Evolutionary conservation across 495 filamentous ascomycete genomes (phyloP), one percentile per base, ranked within the genome.

Genomic region (Chlorociboria aeruginascens): DNA sequence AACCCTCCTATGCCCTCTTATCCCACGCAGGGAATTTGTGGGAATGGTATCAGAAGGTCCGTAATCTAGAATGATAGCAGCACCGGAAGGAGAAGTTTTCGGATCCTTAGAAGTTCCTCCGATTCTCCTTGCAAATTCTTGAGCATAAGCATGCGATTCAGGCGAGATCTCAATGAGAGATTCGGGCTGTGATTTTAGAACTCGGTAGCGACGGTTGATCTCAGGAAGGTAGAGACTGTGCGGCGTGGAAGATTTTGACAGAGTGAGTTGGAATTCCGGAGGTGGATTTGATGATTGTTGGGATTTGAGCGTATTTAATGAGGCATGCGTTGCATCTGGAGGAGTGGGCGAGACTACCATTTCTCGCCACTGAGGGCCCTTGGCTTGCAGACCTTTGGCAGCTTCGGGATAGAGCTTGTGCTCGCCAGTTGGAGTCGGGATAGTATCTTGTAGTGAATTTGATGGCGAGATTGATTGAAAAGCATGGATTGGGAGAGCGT

Each of bases 401-500:
- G 49, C 54, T 45, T 50, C 32, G 31, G 46, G 40, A 32, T 48
- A 13, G 49, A 61, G 32, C 4, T 45, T 33, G 51, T 61, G 54
- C 17, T 55, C 54, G 3, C 62, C 62, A 6, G 65, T 67, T 16
- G 64, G 58, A 14, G 58, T 61, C 42, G 55, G 42, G 25, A 61
- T 61, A 12, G 63, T 66, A 58, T 71, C 63, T 29, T 71, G 63
- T 36, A 48, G 42, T 56, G 66, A 53, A 49, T 69, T 60, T 48
- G 64, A 63, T 29, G 72, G 63, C 36, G 75, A 65, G 31, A 88
- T 65, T 20, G 81, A 81, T 59, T 95, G 81, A 64, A 98, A 98
- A 50, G 87, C 84, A 65, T 98, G 88, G 58, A 98, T 95, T 33
- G 92, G 92, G 6, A 97, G 83, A n/a, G 92, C 92, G 58, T 98